phyloP scores from a whole-genome alignment of 495 filamentous ascomycete species.

The Xylaria grammica region DNA sequence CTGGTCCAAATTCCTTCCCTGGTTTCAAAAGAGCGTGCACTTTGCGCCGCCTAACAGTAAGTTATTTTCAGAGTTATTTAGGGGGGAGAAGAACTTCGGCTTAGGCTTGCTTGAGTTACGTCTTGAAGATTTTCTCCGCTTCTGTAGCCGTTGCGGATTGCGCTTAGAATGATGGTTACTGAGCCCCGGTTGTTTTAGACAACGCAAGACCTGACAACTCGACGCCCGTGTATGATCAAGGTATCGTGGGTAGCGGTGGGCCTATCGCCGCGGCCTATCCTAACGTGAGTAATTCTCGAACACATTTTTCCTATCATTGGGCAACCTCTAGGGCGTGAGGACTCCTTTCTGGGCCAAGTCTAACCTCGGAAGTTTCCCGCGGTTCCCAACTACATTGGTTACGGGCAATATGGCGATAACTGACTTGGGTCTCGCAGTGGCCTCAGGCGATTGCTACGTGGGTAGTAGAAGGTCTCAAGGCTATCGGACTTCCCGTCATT shows the following conservation, averaged over 20 bases:
- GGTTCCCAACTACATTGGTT: slow-evolving; percentile 30
- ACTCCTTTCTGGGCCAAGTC: slow-evolving; percentile 1
- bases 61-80: background rate
- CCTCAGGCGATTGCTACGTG: slow-evolving; percentile 38
- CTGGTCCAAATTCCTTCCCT: slow-evolving; percentile 48
- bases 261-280: slow-evolving; percentile 27
- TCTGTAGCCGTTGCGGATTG: no score
- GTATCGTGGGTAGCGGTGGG: slow-evolving; percentile 28
- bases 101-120: no score
- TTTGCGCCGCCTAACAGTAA: slow-evolving; percentile 39
- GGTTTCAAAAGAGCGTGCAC: slow-evolving; percentile 46
- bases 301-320: background rate
- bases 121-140: background rate
- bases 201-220: slow-evolving; percentile 33
- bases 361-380: no score
- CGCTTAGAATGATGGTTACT: background rate
- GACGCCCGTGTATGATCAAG: slow-evolving; percentile 30
- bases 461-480: slow-evolving; percentile 39
- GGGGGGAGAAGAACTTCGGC: no score
- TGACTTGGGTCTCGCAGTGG: slow-evolving; percentile 4
- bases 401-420: no score
- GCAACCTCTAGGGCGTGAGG: background rate
- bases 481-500: slow-evolving; percentile 40
- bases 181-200: background rate
- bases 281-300: slow-evolving; percentile 11